These are phyloP conservation scores for Pseudoperonospora humuli DNA, from an alignment of 352 stramenopile species.

Conservation along the genomic window DNA sequence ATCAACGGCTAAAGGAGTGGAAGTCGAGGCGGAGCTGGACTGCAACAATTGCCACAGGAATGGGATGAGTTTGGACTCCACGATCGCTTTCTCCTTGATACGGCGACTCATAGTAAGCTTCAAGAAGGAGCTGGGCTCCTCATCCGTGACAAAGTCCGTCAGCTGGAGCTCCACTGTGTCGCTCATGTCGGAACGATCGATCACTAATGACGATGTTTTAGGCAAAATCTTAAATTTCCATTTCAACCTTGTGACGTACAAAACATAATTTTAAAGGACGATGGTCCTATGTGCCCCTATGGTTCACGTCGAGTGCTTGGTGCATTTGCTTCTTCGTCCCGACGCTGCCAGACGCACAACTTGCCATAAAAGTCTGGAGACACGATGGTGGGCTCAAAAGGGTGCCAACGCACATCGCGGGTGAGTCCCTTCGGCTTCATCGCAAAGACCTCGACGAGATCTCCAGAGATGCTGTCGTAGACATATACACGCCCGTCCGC, in stretches of 20 bases:
- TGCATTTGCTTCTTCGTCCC: conserved; percentile 22
- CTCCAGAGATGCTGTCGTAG: conserved; percentile 65
- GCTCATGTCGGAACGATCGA: conserved; percentile 8
- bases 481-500: conserved; percentile 79
- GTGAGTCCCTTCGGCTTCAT: conserved; percentile 76
- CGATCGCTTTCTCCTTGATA: conserved; percentile 44
- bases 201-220: background rate
- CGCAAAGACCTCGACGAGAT: conserved; percentile 69
- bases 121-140: conserved; percentile 43
- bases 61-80: conserved; percentile 36
- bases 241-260: no score
- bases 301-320: conserved; percentile 1
- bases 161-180: conserved; percentile 12
- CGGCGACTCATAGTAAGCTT: conserved; percentile 70
- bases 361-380: conserved; percentile 84
- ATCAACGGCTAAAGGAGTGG: background rate
- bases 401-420: conserved; percentile 79
- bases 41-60: conserved; percentile 36
- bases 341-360: conserved; percentile 72
- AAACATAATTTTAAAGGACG: no score
- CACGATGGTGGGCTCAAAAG: conserved; percentile 72
- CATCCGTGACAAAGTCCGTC: conserved; percentile 44
- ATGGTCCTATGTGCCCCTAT: no score
- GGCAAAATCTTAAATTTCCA: no score
- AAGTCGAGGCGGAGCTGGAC: background rate